Evolutionary conservation across 768 basidiomycete genomes (phyloP), one percentile per base, ranked within the genome.

Genomic region (Kwoniella heveanensis): DNA sequence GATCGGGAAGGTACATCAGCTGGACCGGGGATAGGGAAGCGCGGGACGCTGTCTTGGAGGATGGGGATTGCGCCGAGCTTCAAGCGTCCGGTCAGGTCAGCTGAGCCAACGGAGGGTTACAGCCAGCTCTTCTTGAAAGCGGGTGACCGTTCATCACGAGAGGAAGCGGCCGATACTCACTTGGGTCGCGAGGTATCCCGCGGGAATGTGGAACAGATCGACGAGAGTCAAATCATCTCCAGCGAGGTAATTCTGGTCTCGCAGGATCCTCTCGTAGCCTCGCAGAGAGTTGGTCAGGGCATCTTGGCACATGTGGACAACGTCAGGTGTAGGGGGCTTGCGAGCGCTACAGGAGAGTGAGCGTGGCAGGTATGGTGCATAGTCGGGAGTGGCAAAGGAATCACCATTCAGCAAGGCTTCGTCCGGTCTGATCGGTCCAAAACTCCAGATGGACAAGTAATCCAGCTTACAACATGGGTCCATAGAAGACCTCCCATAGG

Each of bases 161-260:
- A n/a, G n/a, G n/a, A n/a, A n/a, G n/a, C n/a, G n/a, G n/a, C n/a
- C n/a, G n/a, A n/a, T 22, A 29, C 56, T 22, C n/a, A 57, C 56
- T 30, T 57, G 39, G 15, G 26, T 44, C 25, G 44, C 39, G 8
- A 46, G 22, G 15, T 26, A 30, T 22, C 56, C 44, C 8, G 44
- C 36, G 25, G 86, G 83, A 30, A 88, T 72, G 72, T 87, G 86
- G 76, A 83, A 84, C 12, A 88, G 80, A 70, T 88, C 87, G 2
- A 84, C 86, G 0, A 87, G 79, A 7, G 85, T 86, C 56, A 88
- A 22, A 27, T 77, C 69, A 81, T 70, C 83, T 73, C 80, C 86
- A 73, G 66, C 83, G 77, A 79, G 74, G 71, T 85, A 87, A 67
- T 82, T 83, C 62, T 85, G 83, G 74, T 85, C 87, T 25, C 81